Base-by-base conservation (phyloP, 2,329 filamentous ascomycete genomes). In the Calonectria crousiana region DNA sequence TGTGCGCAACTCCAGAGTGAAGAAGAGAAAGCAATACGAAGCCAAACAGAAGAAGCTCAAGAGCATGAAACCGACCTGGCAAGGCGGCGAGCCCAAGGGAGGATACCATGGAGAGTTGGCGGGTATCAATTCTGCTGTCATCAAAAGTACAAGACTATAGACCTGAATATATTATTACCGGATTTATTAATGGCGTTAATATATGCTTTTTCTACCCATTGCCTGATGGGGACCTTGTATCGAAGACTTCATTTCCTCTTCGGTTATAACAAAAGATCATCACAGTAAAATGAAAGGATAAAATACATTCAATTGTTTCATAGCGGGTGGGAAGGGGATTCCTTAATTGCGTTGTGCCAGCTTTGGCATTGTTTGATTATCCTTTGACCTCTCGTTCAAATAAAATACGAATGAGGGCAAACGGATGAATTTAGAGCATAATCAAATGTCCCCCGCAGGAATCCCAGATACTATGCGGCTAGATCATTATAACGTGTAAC, bases 31-130 rank as follows among this genome's bases (percentile, higher is more conserved):
- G 92, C 95, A 95, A 92, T 99, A 92, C 84, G 95, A 97, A 83
- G 94, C 95, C 85, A 98, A 98, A 90, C 94, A 96, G 91, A 98
- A 98, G 94, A 98, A 98, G 90, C 86, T 98, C 82, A 92, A 92
- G 81, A 96, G 94, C 83, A 95, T 96, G 88, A 95, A 94, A 87
- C 91, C 94, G 11, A 89, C 95, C 18, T 98, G 96, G 88, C 95
- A 95, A 85, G 95, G 95, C 78, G 94, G 95, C 75, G 93, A 97
- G 87, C 92, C 94, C 79, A 92, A 91, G 82, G 94, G 95, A 81
- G 94, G 95, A 69, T 99, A 99, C 87, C 92, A 92, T 78, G 97
- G 97, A 87, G 97, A 98, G 85, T 87, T 94, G 87, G 97, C 96
- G 52, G 97, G 97, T 92, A 98, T 99, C 87, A 98, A 98, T 89